Evolutionary conservation across 1,284 basidiomycete genomes (phyloP), one percentile per base, ranked within the genome.

Genomic region (Phellinidium pouzarii): DNA sequence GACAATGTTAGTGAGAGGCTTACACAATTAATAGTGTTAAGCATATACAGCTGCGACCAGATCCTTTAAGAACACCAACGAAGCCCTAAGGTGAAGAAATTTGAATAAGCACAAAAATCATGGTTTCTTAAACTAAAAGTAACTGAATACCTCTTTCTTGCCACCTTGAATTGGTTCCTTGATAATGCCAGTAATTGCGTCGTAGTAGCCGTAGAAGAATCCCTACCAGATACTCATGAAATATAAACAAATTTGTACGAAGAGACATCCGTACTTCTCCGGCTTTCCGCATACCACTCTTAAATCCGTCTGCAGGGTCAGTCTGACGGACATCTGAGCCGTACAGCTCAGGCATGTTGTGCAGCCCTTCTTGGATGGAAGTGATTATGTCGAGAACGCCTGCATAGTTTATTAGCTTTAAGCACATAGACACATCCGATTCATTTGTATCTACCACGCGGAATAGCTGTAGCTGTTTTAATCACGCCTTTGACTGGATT

Each of bases 101-200:
- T 7, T 23, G 31, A 44, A 36, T 34, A 26, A 22, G 34, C n/a
- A 27, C 27, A 20, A 27, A 51, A 31, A 4, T 27, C 7, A 14
- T 9, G 7, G 41, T 38, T 7, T 11, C 3, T 17, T n/a, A 40
- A 17, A n/a, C n/a, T n/a, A 20, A 20, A 40, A 4, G 29, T 43
- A 17, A n/a, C 26, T 36, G 50, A 56, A 58, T 34, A 73, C 73
- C 59, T 74, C 74, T 59, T 76, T 72, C 66, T 74, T 71, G 4
- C 68, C 75, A 0, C 76, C 77, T 58, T 68, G 64, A 5, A 73
- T 53, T 0, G 78, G 76, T 59, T 79, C 77, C 12, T 64, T 71
- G n/a, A 78, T 70, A 2, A 79, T 65, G 1, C 77, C 77, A 0
- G 74, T 75, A 48, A 80, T 75, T 11, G 76, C 79, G 59, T 79